These are phyloP conservation scores for Mucuna pruriens DNA, from an alignment of 306 rosid genomes.

Conservation along the genomic window DNA sequence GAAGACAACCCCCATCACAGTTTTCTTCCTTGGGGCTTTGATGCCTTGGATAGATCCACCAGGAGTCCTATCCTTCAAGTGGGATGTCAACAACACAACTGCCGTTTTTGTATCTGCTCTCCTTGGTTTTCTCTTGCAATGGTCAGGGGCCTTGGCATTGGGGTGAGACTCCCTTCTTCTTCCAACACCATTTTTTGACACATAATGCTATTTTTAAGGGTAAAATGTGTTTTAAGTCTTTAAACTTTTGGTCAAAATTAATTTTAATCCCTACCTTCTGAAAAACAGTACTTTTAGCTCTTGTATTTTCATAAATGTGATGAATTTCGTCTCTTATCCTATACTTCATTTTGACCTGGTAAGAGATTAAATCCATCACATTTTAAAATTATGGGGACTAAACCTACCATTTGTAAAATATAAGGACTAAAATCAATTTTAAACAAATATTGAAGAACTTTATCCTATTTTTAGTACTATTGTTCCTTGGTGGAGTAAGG, in stretches of 20 bases:
- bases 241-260: too few species aligned
- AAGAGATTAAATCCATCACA: too few species aligned
- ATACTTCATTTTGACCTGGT: too few species aligned
- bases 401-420: too few species aligned
- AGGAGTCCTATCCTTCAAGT: constrained; percentile 77
- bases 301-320: too few species aligned
- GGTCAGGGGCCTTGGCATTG: constrained; percentile 98
- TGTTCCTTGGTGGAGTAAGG: neutral
- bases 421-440: too few species aligned
- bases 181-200: neutral
- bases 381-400: too few species aligned
- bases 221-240: too few species aligned
- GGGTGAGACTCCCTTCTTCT: constrained; percentile 65
- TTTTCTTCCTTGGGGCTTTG: constrained; percentile 80
- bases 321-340: too few species aligned
- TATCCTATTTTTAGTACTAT: neutral
- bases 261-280: too few species aligned
- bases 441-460: too few species aligned
- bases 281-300: too few species aligned
- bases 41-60: constrained; percentile 99
- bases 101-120: constrained; percentile 77
- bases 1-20: constrained; percentile 83
- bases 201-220: neutral
- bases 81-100: constrained; percentile 66
- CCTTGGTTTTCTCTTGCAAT: constrained; percentile 92